phyloP scores from a whole-genome alignment of 1,284 basidiomycete genomes.

The Hypsizygus ulmarius region DNA sequence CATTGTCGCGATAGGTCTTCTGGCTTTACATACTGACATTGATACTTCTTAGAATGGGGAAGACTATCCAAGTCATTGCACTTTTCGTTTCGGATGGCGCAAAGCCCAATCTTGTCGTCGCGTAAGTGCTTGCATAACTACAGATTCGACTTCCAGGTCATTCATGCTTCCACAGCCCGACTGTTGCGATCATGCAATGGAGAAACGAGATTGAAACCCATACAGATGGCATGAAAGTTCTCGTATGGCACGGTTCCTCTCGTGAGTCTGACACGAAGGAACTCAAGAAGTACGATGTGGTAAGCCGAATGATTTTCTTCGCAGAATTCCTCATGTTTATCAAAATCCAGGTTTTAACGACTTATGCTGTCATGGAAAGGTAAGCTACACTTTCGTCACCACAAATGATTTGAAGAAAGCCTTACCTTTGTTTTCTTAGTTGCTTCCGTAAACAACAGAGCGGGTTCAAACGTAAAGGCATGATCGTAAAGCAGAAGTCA shows the following conservation, averaged over 20 bases:
- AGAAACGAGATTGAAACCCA: conserved; percentile 89
- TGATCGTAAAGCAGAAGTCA: conserved; percentile 87
- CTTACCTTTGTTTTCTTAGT: conserved; percentile 36
- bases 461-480: conserved; percentile 86
- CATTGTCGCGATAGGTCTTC: not conserved
- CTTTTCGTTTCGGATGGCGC: conserved; percentile 78
- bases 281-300: conserved; percentile 87
- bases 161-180: conserved; percentile 54
- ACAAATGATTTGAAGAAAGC: not conserved
- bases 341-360: conserved; percentile 57
- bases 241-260: conserved; percentile 89
- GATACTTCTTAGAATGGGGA: conserved; percentile 82
- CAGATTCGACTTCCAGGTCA: not conserved
- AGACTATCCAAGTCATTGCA: conserved; percentile 97
- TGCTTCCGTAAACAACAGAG: conserved; percentile 91
- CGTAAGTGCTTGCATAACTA: conserved; percentile 48
- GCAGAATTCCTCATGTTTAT: conserved; percentile 2
- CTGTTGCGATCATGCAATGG: conserved; percentile 99
- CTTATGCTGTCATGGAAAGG: conserved; percentile 84
- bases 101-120: conserved; percentile 89
- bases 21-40: conserved; percentile 8
- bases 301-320: conserved; percentile 37
- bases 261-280: conserved; percentile 63
- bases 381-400: conserved; percentile 12
- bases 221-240: conserved; percentile 76